Base-by-base conservation (phyloP, 495 filamentous ascomycete species). In the Durotheca rogersii region DNA sequence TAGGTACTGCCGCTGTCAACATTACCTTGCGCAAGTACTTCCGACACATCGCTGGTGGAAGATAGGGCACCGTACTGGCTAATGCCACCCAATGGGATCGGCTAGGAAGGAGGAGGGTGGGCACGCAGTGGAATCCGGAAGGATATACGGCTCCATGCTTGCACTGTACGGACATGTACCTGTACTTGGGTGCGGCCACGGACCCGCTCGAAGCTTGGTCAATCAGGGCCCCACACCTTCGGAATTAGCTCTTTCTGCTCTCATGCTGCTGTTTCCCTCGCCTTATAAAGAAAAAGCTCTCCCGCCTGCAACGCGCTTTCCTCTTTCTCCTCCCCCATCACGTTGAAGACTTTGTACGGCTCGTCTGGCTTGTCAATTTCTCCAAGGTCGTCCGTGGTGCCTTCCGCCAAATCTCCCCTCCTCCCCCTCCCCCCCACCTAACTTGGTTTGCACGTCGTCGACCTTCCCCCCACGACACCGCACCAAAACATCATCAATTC, bases 271-370 rank as follows among this genome's bases (percentile, higher is more conserved):
- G 53, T 55, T 48, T 51, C 49, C 47, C 45, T 30, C 27, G 37
- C 43, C 50, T 63, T 66, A 60, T 60, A 66, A 66, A 61, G 61
- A 58, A 58, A 49, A 47, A 40, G 4, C 23, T 4, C 45, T 44
- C 61, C 56, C 53, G 60, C 59, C 61, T 9, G 4, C 23, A 56
- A 62, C 58, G 60, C 65, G 53, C 45, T 59, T 62, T 49, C 34
- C 38, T 49, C 51, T 63, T 57, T 53, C 51, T 47, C 43, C 51
- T 55, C 47, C 49, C 54, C 50, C 65, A 61, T 60, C 64, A 58
- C 61, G 63, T 68, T 56, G 61, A 59, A 60, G 61, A 62, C 58
- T 62, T 62, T 41, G 60, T 61, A 63, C 62, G 58, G 48, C 47
- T 47, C 49, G 56, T 53, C 62, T 60, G 47, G 56, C 60, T 60